Evolutionary conservation across 441 rosid species (phyloP).

Genomic region (Pelargonium exstipulatum): DNA sequence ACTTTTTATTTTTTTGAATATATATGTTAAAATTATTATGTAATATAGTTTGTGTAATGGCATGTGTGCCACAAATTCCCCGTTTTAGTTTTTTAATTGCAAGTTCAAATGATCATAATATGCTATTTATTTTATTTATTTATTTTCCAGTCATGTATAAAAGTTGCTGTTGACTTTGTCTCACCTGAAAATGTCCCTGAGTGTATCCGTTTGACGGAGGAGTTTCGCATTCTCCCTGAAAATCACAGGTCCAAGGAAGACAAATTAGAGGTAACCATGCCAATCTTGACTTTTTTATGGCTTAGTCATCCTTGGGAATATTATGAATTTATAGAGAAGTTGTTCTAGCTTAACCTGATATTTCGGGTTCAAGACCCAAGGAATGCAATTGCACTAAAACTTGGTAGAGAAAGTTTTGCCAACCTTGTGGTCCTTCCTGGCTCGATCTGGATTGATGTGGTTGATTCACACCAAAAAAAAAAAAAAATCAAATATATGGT

Average conservation of each 20-base stretch:
- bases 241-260: constrained; percentile 79
- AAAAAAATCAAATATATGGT: no score
- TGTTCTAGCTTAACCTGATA: no score
- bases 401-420: no score
- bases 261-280: constrained; percentile 65
- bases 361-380: no score
- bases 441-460: no score
- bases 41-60: constrained; percentile 2
- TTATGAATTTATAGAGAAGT: no score
- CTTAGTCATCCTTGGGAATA: no score
- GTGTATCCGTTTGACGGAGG: constrained; percentile 71
- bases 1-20: not conserved
- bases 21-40: not conserved
- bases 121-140: constrained; percentile 3
- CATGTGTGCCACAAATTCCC: not conserved
- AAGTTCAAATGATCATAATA: not conserved
- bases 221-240: constrained; percentile 74
- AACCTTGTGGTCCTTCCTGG: no score
- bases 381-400: no score
- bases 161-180: constrained; percentile 85
- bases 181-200: constrained; percentile 77
- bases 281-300: not conserved
- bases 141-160: constrained; percentile 64
- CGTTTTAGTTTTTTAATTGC: not conserved
- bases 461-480: no score